A percentile compares a stretch with the other conserved stretches of the same genome.
Evolutionary conservation across 306 rosid genomes (phyloP).

Genomic region (Crotalaria pallida): DNA sequence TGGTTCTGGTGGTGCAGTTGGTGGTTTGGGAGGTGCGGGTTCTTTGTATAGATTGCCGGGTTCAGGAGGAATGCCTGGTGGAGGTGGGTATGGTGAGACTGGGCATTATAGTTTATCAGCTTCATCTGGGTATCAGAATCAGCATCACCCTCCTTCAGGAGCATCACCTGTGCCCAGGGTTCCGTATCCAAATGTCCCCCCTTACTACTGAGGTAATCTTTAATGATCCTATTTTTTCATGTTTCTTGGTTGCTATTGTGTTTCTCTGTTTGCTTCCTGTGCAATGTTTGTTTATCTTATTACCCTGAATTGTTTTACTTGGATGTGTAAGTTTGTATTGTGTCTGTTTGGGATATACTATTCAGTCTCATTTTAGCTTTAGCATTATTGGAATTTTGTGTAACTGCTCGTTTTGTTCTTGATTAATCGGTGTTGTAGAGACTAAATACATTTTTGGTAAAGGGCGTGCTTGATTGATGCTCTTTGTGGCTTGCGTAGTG

Average conservation of each 20-base stretch:
- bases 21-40: slow-evolving; percentile 37
- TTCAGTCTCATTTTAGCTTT: not conserved
- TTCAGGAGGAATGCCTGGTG: slow-evolving; percentile 66
- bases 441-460: not conserved
- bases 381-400: not conserved
- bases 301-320: not conserved
- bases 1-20: slow-evolving; percentile 31
- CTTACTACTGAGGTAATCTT: slow-evolving; percentile 79
- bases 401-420: not conserved
- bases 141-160: slow-evolving; percentile 71
- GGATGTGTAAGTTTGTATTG: not conserved
- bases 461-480: not conserved
- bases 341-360: not conserved
- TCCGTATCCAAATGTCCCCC: slow-evolving; percentile 84
- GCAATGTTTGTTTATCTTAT: not conserved
- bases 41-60: slow-evolving; percentile 68
- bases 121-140: slow-evolving; percentile 60
- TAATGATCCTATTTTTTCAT: not conserved
- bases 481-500: not conserved
- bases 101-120: slow-evolving; percentile 63
- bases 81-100: slow-evolving; percentile 69
- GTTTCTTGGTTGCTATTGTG: not conserved
- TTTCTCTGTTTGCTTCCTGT: not conserved
- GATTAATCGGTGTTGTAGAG: not conserved
- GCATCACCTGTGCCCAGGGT: slow-evolving; percentile 75